Evolutionary conservation across 1,284 basidiomycete species (phyloP), one percentile per base, ranked within the genome.

Genomic region (Heterobasidion annosum): DNA sequence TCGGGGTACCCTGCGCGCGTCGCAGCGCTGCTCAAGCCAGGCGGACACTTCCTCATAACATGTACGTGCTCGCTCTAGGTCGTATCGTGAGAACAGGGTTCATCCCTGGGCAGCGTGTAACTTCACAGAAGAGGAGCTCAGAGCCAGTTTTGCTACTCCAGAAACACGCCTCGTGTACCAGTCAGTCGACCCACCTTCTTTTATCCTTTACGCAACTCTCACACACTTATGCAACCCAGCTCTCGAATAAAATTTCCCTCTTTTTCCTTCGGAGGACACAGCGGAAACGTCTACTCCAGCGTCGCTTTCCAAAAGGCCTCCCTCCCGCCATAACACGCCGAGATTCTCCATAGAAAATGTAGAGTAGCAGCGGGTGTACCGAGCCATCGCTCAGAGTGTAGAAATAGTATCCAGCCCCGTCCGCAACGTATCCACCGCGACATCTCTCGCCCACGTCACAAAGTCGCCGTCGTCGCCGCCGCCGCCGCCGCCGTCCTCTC

Each of bases 41-140:
- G 81, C 0, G 90, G 86, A 4, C 72, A 77, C 61, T 93, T 95
- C 64, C 71, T 95, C 48, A 92, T 95, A 57, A 94, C 91, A 40
- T 93, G 90, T 90, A 62, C 63, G 78, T 62, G 61, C 34, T n/a
- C 25, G 18, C 4, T 40, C 2, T 8, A 8, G 9, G 18, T 40
- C 37, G 10, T 40, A 2, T 12, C 10, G 9, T 25, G 19, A 13
- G 32, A 9, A 7, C 32, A 48, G 4, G 8, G 44, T 33, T 51
- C 12, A n/a, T 18, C 54, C 49, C 19, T 46, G n/a, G 33, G 6
- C 56, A 89, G 85, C 88, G 7, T 95, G 93, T 66, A 96, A 96
- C 65, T 96, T 93, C 65, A 96, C 93, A 0, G 83, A 91, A 61
- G 79, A 84, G 0, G 93, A 96, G 64, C 68, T 96, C 42, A 79